Evolutionary conservation across 305 asterid genomes (phyloP).

Genomic region (Salvia sclarea): DNA sequence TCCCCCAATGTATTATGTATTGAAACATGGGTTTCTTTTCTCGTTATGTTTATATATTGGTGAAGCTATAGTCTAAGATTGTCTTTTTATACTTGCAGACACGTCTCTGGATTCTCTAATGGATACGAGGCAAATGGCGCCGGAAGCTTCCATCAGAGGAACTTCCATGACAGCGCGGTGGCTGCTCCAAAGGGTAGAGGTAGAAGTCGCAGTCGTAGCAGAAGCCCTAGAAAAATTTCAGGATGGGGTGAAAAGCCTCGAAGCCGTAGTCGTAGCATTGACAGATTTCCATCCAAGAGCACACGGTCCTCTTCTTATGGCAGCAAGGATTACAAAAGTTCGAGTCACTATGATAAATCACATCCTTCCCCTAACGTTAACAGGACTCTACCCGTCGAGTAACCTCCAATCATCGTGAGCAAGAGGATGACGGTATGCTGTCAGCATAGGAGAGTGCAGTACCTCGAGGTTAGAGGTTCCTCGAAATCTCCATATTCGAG

Average conservation of each 20-base stretch:
- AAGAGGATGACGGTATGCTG: not conserved
- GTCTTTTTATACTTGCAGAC: constrained; percentile 36
- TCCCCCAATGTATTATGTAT: not conserved
- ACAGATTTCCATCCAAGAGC: constrained; percentile 25
- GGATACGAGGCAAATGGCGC: constrained; percentile 35
- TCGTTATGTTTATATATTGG: too few species aligned
- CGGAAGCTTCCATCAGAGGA: constrained; percentile 48
- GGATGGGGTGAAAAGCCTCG: constrained; percentile 47
- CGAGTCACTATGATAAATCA: constrained; percentile 13
- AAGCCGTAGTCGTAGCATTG: constrained; percentile 38
- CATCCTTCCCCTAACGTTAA: not conserved
- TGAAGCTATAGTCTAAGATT: not conserved
- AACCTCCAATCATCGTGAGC: not conserved
- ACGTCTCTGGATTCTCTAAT: constrained; percentile 37
- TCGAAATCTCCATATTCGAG: not conserved
- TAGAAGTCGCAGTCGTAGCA: constrained; percentile 60
- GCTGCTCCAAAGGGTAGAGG: constrained; percentile 40
- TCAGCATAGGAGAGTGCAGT: not conserved
- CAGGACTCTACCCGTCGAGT: not conserved
- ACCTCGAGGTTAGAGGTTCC: not conserved
- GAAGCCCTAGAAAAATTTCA: constrained; percentile 52
- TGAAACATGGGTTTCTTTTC: too few species aligned
- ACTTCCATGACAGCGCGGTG: constrained; percentile 53
- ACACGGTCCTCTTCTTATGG: constrained; percentile 8
- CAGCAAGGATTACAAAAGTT: not conserved